Evolutionary conservation across 805 yeast genomes (phyloP).

Genomic region (Pachysolen tannophilus): DNA sequence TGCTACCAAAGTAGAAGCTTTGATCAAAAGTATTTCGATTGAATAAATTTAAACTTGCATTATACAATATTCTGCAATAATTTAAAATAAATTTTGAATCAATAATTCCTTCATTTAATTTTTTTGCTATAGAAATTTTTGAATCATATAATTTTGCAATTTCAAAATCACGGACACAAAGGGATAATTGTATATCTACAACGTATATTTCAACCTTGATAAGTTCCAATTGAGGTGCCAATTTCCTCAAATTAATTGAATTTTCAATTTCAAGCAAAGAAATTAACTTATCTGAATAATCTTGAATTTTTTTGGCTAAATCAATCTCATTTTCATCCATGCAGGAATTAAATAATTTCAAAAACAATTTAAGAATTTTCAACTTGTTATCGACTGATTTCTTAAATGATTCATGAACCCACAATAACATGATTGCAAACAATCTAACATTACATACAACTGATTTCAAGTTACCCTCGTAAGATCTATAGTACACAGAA

Average conservation of each 20-base stretch:
- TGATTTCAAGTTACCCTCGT: slow-evolving; percentile 5
- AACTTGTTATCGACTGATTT: slow-evolving; percentile 18
- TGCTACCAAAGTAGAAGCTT: slow-evolving; percentile 11
- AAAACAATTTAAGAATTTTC: slow-evolving; percentile 23
- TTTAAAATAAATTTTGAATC: slow-evolving; percentile 18
- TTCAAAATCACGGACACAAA: slow-evolving; percentile 23
- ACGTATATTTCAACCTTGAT: slow-evolving; percentile 13
- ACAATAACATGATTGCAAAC: slow-evolving; percentile 23
- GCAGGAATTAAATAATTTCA: slow-evolving; percentile 19
- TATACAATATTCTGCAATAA: slow-evolving; percentile 24
- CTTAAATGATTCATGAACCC: slow-evolving; percentile 21
- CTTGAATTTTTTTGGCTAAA: slow-evolving; percentile 18
- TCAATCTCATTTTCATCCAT: slow-evolving; percentile 17
- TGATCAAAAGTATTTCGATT: slow-evolving; percentile 7
- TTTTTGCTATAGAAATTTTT: slow-evolving; percentile 17
- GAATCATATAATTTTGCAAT: slow-evolving; percentile 27
- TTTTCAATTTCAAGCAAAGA: slow-evolving; percentile 17
- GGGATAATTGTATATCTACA: slow-evolving; percentile 22
- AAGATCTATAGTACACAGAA: slow-evolving; percentile 19
- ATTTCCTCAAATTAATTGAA: slow-evolving; percentile 1
- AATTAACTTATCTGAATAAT: slow-evolving; percentile 20
- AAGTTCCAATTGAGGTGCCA: neutral
- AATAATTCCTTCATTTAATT: slow-evolving; percentile 4
- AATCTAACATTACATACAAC: slow-evolving; percentile 16
- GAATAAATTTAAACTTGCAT: slow-evolving; percentile 14